A percentile compares a stretch with the other conserved stretches of the same genome.
These are phyloP conservation scores for Elaeis guineensis DNA, from an alignment of 176 grass and related monocot species.

Conservation along the genomic window DNA sequence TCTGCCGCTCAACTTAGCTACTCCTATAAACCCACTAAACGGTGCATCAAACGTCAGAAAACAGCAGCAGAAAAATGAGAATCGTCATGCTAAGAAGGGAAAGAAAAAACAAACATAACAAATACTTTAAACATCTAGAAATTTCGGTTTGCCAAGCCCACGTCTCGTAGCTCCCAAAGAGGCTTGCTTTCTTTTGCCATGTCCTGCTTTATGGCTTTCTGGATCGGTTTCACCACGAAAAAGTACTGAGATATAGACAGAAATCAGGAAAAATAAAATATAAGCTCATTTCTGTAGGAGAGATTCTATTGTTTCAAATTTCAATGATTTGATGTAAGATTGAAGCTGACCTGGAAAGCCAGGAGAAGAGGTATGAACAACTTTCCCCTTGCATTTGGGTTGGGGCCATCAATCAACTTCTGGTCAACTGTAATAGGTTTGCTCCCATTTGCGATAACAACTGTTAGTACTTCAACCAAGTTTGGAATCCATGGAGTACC, in stretches of 20 bases:
- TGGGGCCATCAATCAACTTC: constrained; percentile 84
- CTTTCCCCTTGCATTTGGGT: constrained; percentile 81
- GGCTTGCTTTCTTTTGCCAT: constrained; percentile 48
- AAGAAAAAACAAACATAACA: no score
- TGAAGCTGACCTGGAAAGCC: constrained; percentile 45
- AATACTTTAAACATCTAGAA: not conserved
- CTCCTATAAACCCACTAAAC: no score
- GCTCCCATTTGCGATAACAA: constrained; percentile 75
- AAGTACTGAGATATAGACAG: constrained; percentile 48
- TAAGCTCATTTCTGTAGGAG: not conserved
- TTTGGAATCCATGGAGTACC: constrained; percentile 82
- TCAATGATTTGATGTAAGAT: constrained; percentile 1
- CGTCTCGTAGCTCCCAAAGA: constrained; percentile 75
- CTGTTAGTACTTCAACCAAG: constrained; percentile 73
- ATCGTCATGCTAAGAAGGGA: no score
- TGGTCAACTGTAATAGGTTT: constrained; percentile 70
- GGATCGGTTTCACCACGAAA: constrained; percentile 66
- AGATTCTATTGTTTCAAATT: constrained; percentile 3
- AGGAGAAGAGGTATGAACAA: constrained; percentile 76
- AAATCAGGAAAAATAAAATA: constrained; percentile 6
- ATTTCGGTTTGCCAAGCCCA: constrained; percentile 37
- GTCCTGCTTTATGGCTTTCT: constrained; percentile 46
- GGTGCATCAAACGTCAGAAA: no score
- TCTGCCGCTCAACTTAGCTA: no score
- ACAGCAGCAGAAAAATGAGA: no score